Base-by-base conservation (phyloP, 768 basidiomycete genomes). In the Hygrophorus pudorinus region DNA sequence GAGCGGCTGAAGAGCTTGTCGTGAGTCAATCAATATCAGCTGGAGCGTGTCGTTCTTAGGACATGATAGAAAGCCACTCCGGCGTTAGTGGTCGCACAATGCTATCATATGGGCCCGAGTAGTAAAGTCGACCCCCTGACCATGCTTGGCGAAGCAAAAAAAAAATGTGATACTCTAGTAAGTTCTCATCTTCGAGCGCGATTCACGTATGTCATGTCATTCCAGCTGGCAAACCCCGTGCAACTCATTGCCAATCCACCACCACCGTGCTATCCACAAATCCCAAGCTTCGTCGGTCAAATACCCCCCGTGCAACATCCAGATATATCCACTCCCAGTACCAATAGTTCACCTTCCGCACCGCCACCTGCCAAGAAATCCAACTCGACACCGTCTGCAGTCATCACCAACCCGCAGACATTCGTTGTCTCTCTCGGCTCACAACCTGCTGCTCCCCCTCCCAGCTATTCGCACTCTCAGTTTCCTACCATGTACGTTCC, bases 1-100 rank as follows among this genome's bases (percentile, higher is more conserved):
- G 78, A 20, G 85, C 85, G 5, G 85, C 85, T 13, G 85, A 87
- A 60, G 85, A 89, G 60, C 73, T 89, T 37, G 72, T 89, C 47
- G 85, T 88, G 60, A 60, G 82, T 75, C 49, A 29, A 28, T 21
- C 21, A n/a, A 34, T 14, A 21, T 41, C 29, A 16, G 11, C 42
- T 17, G 11, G 12, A 10, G 14, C 12, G 16, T 4, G 10, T 21
- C 17, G 30, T n/a, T 47, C 9, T 20, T 42, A 21, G 21, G 17
- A 38, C 29, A 9, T 14, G 12, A 47, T 29, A 73, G 72, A 76
- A 76, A 71, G 67, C 65, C 42, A 71, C 86, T 0, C 72, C 81
- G 33, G 76, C 84, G 5, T 57, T 83, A 46, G 85, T 88, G 14
- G 71, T 88, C 35, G 79, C 85, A 2, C 86, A 88, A 59, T 85